Evolutionary conservation across 345 rosid genomes (phyloP), one percentile per base, ranked within the genome.

Genomic region (Hibiscus trionum): DNA sequence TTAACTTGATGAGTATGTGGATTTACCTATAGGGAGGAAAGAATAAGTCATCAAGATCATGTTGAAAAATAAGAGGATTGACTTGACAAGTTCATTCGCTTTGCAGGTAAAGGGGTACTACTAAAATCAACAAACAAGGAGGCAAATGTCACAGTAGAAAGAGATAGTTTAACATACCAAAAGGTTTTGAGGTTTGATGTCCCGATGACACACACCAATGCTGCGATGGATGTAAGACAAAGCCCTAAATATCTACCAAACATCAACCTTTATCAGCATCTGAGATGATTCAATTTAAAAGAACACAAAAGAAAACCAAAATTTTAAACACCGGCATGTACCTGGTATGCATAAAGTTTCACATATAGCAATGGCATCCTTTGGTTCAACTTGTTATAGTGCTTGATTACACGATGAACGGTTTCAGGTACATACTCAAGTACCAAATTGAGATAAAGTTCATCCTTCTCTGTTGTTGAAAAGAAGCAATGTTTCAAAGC

Each of bases 1-100:
- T 95, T 95, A 70, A 95, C 97, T 84, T 92, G 99, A 72, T 95
- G 99, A 3, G 99, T 92, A 73, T 92, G 99, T 0, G 99, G 97
- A 78, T 95, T 92, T 62, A 92, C 98, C 98, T 93, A 82, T 59
- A 77, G 46, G 46, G 73, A 61, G 31, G 12, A 24, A 65, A 57
- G 33, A 9, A 2, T 57, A 57, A 24, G 15, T 21, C 61, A 24
- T 24, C 12, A 57, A 55, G 59, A 55, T 55, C 31, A 57, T 55
- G 59, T 19, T 6, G 24, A 57, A 57, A 57, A 16, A 72, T 44
- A 44, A 2, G 47, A 60, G 66, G 46, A 6, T 14, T 14, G 55
- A 55, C 52, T 37, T 17, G 50, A 26, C 24, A 59, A 44, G 44
- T 58, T 15, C 57, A 24, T 42, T 46, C 24, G 35, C 3, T 17